phyloP scores from a whole-genome alignment of 306 rosid species.

The Spatholobus suberectus region DNA sequence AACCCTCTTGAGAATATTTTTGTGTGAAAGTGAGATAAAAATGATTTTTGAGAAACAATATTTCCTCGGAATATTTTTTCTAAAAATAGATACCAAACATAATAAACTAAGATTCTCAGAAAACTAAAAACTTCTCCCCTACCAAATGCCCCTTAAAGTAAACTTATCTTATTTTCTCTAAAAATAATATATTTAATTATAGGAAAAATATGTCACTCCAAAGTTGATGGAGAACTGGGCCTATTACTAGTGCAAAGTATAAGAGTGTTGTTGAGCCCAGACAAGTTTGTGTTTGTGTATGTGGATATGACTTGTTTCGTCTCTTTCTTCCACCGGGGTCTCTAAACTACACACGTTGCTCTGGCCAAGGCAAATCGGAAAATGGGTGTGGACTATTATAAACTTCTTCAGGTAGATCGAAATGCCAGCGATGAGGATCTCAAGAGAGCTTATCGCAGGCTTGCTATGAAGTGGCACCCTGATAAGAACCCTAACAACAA shows the following conservation, averaged over 20 bases:
- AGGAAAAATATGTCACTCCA: too few species aligned
- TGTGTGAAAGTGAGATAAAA: too few species aligned
- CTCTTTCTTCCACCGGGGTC: background rate
- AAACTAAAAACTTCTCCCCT: too few species aligned
- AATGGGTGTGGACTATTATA: conserved; percentile 94
- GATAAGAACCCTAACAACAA: conserved; percentile 75
- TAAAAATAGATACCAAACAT: too few species aligned
- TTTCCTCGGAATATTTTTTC: too few species aligned
- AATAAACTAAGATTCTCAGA: too few species aligned
- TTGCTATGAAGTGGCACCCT: conserved; percentile 69
- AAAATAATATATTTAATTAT: too few species aligned
- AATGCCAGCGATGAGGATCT: conserved; percentile 86
- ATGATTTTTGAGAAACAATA: too few species aligned
- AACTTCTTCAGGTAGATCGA: conserved; percentile 86
- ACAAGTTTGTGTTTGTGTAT: background rate
- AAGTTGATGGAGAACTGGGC: conserved; percentile 10
- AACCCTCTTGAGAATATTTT: too few species aligned
- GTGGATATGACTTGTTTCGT: conserved; percentile 16
- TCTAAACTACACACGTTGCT: conserved; percentile 17
- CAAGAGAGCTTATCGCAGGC: conserved; percentile 82
- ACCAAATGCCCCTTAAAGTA: too few species aligned
- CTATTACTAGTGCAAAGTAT: background rate
- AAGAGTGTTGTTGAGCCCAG: conserved; percentile 17
- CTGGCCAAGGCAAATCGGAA: conserved; percentile 18
- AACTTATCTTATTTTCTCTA: too few species aligned